phyloP scores from a whole-genome alignment of 2,329 filamentous ascomycete species.

The Aspergillus bombycis region DNA sequence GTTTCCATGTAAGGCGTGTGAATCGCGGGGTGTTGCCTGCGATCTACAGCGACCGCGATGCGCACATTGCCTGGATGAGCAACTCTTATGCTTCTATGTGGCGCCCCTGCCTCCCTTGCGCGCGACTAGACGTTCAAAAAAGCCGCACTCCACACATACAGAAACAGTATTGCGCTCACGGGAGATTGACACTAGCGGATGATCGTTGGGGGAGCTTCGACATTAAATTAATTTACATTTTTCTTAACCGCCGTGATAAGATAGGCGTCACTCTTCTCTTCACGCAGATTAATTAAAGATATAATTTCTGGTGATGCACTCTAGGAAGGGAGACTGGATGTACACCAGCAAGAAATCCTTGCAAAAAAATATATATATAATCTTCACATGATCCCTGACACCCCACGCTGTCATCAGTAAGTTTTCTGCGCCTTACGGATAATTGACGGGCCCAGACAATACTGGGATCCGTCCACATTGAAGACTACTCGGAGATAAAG shows the following conservation, averaged over 20 bases:
- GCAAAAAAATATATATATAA: neutral
- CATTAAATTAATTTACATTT: neutral
- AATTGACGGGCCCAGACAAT: too few relatives aligned
- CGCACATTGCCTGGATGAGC: constrained; percentile 35
- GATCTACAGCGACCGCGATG: constrained; percentile 35
- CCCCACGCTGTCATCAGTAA: neutral
- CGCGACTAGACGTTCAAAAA: constrained; percentile 21
- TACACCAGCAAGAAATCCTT: neutral
- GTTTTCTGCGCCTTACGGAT: neutral
- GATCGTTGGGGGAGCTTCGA: neutral
- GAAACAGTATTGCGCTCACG: constrained; percentile 2
- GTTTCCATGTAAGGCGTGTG: constrained; percentile 33
- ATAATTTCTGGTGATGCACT: neutral
- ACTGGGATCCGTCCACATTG: neutral
- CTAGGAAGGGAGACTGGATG: neutral
- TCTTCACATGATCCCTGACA: neutral
- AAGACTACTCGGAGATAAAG: neutral
- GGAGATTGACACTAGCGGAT: constrained; percentile 5
- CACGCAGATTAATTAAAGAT: neutral
- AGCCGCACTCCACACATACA: constrained; percentile 2
- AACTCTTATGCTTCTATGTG: constrained; percentile 40
- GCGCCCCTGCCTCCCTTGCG: constrained; percentile 22
- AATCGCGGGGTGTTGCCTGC: constrained; percentile 31
- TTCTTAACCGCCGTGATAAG: neutral
- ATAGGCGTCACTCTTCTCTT: neutral